Conservation (phyloP, 345 rosid genomes). For the Corymbia maculata region DNA sequence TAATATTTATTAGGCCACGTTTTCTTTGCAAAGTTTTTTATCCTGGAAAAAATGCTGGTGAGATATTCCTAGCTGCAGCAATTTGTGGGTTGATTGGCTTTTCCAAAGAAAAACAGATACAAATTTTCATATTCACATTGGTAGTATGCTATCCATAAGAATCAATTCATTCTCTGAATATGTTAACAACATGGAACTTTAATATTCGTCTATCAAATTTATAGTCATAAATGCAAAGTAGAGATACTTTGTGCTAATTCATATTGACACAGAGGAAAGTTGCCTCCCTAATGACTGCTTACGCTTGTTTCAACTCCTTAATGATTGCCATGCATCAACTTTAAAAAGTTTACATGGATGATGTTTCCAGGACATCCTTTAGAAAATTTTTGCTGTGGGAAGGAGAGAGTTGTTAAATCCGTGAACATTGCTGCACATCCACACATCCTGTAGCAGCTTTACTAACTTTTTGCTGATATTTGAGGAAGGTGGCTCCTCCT, state of each 20-base stretch:
- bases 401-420: background rate
- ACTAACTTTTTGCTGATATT: background rate
- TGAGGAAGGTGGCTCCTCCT: background rate
- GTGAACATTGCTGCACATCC: background rate
- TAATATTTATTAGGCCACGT: background rate
- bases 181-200: background rate
- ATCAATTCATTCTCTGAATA: background rate
- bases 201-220: background rate
- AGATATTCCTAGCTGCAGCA: background rate
- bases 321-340: background rate
- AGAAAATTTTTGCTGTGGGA: background rate
- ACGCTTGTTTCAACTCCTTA: background rate
- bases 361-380: background rate
- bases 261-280: background rate
- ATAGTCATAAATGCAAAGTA: background rate
- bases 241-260: background rate
- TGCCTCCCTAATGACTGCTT: background rate
- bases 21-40: background rate
- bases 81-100: background rate
- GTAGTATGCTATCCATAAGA: background rate
- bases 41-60: background rate
- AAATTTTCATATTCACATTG: background rate
- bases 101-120: background rate
- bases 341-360: background rate
- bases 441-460: background rate